phyloP scores from a whole-genome alignment of 192 early-diverging fungal genomes.

The Spizellomyces punctatus region DNA sequence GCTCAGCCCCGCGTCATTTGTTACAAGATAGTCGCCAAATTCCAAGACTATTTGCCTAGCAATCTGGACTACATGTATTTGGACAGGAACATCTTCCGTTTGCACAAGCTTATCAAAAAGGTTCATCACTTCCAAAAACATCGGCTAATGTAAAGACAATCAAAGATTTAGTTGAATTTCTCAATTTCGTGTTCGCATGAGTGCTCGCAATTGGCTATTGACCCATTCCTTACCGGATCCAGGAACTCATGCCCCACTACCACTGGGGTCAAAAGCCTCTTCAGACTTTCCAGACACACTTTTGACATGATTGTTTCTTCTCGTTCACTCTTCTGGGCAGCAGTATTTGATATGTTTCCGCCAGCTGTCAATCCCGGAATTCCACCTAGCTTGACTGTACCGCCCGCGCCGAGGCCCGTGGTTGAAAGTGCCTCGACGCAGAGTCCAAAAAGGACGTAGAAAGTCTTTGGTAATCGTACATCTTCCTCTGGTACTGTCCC shows the following conservation, averaged over 20 bases:
- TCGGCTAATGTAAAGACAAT: conserved; percentile 36
- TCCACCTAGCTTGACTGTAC: conserved; percentile 20
- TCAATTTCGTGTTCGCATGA: conserved; percentile 36
- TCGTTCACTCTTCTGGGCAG: conserved; percentile 10
- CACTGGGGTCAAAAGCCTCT: conserved; percentile 47
- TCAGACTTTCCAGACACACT: conserved; percentile 55
- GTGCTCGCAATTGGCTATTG: conserved; percentile 30
- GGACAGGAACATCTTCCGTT: conserved; percentile 65
- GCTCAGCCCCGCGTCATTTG: neutral
- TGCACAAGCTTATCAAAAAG: conserved; percentile 73
- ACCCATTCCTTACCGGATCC: neutral
- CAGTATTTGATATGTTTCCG: conserved; percentile 27
- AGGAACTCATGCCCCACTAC: conserved; percentile 28
- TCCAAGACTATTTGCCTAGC: conserved; percentile 51
- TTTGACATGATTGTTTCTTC: conserved; percentile 39
- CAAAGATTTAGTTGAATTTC: too few species aligned
- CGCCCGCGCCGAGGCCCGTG: neutral
- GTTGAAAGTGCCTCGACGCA: conserved; percentile 58
- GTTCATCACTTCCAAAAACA: conserved; percentile 70
- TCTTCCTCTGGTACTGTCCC: conserved; percentile 11
- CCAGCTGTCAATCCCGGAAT: conserved; percentile 7
- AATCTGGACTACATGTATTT: conserved; percentile 55
- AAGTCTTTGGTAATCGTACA: conserved; percentile 25
- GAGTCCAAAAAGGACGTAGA: conserved; percentile 72
- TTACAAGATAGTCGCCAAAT: conserved; percentile 22